Base-by-base conservation (phyloP, 1,284 basidiomycete genomes). In the Ceratobasidium theobromae region DNA sequence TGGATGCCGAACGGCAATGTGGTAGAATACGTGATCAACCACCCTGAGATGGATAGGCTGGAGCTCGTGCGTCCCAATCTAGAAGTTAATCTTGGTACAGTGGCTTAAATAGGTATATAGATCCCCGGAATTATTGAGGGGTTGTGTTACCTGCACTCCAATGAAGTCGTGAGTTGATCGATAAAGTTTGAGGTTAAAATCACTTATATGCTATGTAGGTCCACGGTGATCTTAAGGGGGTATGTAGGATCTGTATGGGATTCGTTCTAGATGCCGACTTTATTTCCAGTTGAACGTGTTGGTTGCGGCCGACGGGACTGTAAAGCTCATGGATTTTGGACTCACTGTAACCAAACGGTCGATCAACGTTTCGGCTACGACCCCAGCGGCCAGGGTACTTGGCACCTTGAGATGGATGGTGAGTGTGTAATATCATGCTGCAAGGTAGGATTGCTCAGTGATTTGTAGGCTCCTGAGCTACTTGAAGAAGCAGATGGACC, bases 201-300 rank as follows among this genome's bases (percentile, higher is more conserved):
- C n/a, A n/a, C n/a, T n/a, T n/a, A n/a, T n/a, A n/a, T n/a, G n/a
- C n/a, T 25, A 4, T 1, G 25, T 49, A 60, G 57, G 25, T 60
- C 4, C 57, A 60, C 38, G 57, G 57, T n/a, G 57, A 60, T 23
- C 45, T 60, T 11, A 60, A 60, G 43, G 57, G 57, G 32, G 57
- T 60, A 38, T 1, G 38, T 23, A 23, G 35, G 8, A 12, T 40
- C 16, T 6, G 18, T 14, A 18, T 21, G 11, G 3, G 9, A 16
- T 8, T 18, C 51, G 16, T 8, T 18, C 46, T 8, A 32, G 30
- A 16, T 53, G 51, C 16, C 33, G n/a, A 53, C 33, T 23, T 21
- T n/a, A 38, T 38, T 6, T 11, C 16, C 23, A 60, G 57, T 43
- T 25, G 18, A 60, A 60, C 14, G 57, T 60, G 8, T 28, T 60